Percentiles rank a stretch among this genome's conserved stretches.
Conservation (phyloP, 2,329 filamentous ascomycete species). For the Talaromyces sp. region DNA sequence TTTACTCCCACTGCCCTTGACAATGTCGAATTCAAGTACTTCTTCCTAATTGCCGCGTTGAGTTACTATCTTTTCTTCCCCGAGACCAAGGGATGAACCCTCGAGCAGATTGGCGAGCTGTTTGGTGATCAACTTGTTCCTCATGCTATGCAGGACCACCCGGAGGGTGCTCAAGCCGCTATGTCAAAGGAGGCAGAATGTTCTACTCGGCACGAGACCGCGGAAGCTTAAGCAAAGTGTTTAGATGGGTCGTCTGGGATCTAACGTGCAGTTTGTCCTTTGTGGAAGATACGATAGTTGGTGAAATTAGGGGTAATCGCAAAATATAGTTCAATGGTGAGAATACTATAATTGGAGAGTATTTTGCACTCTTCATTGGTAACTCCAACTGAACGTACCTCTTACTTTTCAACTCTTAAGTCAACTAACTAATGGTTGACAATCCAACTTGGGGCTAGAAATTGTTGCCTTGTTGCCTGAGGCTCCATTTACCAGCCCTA, state of each 20-base stretch:
- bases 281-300: too few relatives aligned
- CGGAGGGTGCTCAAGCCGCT: neutral
- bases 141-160: neutral
- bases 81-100: neutral
- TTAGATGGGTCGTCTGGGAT: too few relatives aligned
- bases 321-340: neutral
- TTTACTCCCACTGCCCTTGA: neutral
- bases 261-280: neutral
- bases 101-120: neutral
- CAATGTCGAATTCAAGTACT: neutral
- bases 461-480: neutral
- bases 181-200: neutral
- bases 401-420: too few relatives aligned
- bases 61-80: neutral
- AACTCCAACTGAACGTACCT: too few relatives aligned
- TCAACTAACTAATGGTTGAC: too few relatives aligned
- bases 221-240: too few relatives aligned
- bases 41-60: neutral
- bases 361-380: too few relatives aligned
- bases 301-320: neutral
- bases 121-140: neutral
- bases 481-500: neutral
- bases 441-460: neutral
- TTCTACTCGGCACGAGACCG: too few relatives aligned
- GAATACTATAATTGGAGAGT: too few relatives aligned